Evolutionary conservation across 176 grass and related monocot genomes (phyloP).

Genomic region (Musa itinerans): DNA sequence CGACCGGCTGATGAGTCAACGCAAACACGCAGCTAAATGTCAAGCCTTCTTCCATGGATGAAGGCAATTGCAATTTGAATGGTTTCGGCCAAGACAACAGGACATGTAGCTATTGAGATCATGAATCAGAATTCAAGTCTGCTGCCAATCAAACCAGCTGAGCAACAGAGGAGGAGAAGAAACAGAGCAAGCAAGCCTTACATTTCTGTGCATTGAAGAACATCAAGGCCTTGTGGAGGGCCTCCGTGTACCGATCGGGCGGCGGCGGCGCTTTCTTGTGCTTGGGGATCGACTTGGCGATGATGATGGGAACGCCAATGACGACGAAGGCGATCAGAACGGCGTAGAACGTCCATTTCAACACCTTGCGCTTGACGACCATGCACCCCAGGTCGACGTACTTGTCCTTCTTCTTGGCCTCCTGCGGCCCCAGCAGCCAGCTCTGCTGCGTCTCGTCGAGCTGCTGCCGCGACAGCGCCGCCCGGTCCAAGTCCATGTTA

Average conservation of each 20-base stretch:
- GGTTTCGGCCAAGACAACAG: background rate
- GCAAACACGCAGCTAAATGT: background rate
- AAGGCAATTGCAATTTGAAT: background rate
- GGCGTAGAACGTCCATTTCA: conserved; percentile 63
- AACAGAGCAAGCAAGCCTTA: conserved; percentile 6
- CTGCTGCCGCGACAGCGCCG: conserved; percentile 51
- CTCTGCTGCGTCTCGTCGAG: conserved; percentile 97
- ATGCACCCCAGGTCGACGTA: conserved; percentile 86
- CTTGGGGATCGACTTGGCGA: conserved; percentile 80
- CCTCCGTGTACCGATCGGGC: conserved; percentile 55
- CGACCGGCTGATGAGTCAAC: conserved; percentile 44
- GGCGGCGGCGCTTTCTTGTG: conserved; percentile 50
- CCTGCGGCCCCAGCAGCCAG: conserved; percentile 73
- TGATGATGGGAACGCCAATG: conserved; percentile 73
- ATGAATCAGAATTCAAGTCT: no score
- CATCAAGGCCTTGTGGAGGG: conserved; percentile 83
- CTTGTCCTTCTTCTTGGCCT: conserved; percentile 90
- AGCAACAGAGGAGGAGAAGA: background rate
- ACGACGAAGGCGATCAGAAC: conserved; percentile 56
- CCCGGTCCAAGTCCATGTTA: conserved; percentile 70
- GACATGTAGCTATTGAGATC: no score
- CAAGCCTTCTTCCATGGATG: no score
- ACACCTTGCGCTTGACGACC: conserved; percentile 63
- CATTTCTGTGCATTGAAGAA: conserved; percentile 99
- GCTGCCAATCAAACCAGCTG: no score